phyloP scores from a whole-genome alignment of 1,139 yeast genomes.

The Ogataea hybrid region DNA sequence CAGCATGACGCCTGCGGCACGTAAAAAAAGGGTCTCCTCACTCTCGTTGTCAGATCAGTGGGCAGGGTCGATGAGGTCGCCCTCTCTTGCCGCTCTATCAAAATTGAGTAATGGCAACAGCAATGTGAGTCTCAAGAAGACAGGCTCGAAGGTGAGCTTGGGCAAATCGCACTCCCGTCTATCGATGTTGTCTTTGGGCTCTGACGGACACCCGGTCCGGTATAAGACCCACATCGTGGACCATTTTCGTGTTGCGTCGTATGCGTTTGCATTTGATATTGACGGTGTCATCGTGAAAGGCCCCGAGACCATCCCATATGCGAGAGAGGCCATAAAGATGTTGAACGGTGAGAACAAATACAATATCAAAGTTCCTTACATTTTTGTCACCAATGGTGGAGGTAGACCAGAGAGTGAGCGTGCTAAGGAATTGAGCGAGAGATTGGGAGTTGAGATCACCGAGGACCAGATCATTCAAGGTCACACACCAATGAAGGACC shows the following conservation, averaged over 20 bases:
- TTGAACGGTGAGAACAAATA: conserved; percentile 77
- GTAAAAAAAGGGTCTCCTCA: conserved; percentile 68
- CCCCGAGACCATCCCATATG: conserved; percentile 76
- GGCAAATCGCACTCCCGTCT: conserved; percentile 39
- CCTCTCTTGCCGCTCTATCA: conserved; percentile 33
- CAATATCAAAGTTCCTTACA: conserved; percentile 78
- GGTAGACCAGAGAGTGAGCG: conserved; percentile 76
- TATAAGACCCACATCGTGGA: conserved; percentile 55
- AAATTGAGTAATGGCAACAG: conserved; percentile 34
- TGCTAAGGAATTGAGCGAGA: conserved; percentile 61
- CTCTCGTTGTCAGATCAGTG: conserved; percentile 67
- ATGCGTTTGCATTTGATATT: conserved; percentile 84
- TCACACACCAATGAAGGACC: conserved; percentile 84
- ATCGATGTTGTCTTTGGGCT: conserved; percentile 41
- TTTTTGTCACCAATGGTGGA: conserved; percentile 87
- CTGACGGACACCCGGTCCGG: conserved; percentile 32
- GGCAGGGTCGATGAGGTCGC: conserved; percentile 51
- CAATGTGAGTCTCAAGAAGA: conserved; percentile 40
- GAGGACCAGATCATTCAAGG: conserved; percentile 84
- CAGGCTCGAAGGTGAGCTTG: conserved; percentile 21
- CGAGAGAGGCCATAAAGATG: conserved; percentile 64
- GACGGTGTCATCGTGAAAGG: conserved; percentile 83
- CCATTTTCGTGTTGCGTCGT: conserved; percentile 72
- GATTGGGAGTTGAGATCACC: conserved; percentile 59
- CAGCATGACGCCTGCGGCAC: conserved; percentile 54